Percentiles rank a stretch among this genome's conserved stretches.
Evolutionary conservation across 192 early-diverging fungal genomes (phyloP).

Genomic region (Backusella psychrophila): DNA sequence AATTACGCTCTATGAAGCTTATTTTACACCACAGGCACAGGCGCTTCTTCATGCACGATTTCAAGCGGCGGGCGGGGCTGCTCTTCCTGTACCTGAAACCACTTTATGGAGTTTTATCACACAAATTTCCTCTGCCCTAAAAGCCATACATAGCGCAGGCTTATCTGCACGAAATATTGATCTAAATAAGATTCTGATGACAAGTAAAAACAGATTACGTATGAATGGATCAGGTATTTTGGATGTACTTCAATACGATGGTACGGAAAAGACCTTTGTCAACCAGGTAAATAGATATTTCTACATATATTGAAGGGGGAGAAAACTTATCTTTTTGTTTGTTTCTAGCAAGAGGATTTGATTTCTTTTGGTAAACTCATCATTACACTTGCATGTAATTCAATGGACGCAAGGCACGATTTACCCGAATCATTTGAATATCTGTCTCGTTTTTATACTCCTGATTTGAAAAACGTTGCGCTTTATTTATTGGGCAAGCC

Average conservation of each 20-base stretch:
- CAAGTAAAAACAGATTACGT: conserved; percentile 79
- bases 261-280: conserved; percentile 53
- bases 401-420: conserved; percentile 64
- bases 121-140: conserved; percentile 76
- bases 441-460: conserved; percentile 71
- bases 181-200: conserved; percentile 80
- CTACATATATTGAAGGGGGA: not conserved
- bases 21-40: conserved; percentile 61
- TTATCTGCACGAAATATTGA: conserved; percentile 80
- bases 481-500: conserved; percentile 79
- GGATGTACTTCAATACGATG: conserved; percentile 74
- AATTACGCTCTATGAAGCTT: conserved; percentile 63
- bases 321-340: not conserved
- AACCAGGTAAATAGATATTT: conserved; percentile 47
- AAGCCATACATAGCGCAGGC: conserved; percentile 78
- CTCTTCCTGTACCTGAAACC: conserved; percentile 58
- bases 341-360: conserved; percentile 77
- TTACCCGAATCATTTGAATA: conserved; percentile 75
- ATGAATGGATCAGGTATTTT: conserved; percentile 71
- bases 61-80: conserved; percentile 33
- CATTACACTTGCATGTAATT: conserved; percentile 74
- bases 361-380: conserved; percentile 80
- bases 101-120: conserved; percentile 79
- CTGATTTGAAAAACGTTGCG: conserved; percentile 83
- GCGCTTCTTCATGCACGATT: conserved; percentile 33